Evolutionary conservation across 1,284 basidiomycete genomes (phyloP).

Genomic region (Moesziomyces globuligerus): DNA sequence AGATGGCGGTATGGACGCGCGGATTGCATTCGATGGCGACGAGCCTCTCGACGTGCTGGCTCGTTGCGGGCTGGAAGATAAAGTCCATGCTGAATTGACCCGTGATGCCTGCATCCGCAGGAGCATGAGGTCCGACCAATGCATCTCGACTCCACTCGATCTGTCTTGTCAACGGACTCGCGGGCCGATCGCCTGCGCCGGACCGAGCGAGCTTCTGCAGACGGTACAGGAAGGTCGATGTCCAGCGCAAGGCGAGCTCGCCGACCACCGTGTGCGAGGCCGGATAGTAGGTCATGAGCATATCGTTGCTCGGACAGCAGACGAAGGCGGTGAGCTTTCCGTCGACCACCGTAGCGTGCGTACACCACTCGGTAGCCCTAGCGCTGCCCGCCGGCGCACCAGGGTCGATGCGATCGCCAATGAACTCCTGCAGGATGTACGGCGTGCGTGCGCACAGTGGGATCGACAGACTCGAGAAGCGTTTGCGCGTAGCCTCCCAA

Average conservation of each 20-base stretch:
- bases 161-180: neutral
- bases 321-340: slow-evolving; percentile 69
- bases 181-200: neutral
- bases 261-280: slow-evolving; percentile 64
- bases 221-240: slow-evolving; percentile 63
- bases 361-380: slow-evolving; percentile 68
- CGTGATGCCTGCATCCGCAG: slow-evolving; percentile 53
- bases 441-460: slow-evolving; percentile 50
- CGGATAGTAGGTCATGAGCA: slow-evolving; percentile 70
- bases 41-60: slow-evolving; percentile 57
- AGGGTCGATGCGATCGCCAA: slow-evolving; percentile 55
- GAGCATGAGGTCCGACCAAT: slow-evolving; percentile 27
- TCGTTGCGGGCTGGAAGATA: slow-evolving; percentile 65
- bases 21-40: slow-evolving; percentile 70
- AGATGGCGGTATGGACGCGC: slow-evolving; percentile 69
- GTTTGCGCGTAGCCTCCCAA: slow-evolving; percentile 41
- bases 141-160: slow-evolving; percentile 27
- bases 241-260: slow-evolving; percentile 67
- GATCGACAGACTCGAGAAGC: slow-evolving; percentile 42
- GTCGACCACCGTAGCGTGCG: slow-evolving; percentile 69
- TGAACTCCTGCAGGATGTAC: slow-evolving; percentile 65
- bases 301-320: slow-evolving; percentile 69
- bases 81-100: slow-evolving; percentile 70
- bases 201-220: slow-evolving; percentile 37
- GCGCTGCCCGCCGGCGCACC: neutral